Base-by-base conservation (phyloP, 1,139 yeast species). In the Meyerozyma guilliermondii region DNA sequence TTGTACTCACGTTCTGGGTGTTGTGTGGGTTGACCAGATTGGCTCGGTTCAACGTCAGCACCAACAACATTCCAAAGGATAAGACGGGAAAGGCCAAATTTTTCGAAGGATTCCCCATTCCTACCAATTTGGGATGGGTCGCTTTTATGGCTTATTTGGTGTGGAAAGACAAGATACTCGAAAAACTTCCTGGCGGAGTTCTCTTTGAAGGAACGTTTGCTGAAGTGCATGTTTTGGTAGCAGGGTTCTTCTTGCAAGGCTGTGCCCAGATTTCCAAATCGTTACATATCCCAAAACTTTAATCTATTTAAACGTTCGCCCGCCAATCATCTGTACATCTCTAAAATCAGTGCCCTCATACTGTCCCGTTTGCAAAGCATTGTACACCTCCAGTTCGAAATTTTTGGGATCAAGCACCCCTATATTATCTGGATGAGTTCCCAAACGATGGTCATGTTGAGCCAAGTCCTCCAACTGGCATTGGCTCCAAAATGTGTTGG, bases 61-160 rank as follows among this genome's bases (percentile, higher is more conserved):
- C 94, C 4, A 84, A 92, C 44, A 87, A 87, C 52, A 79, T 94
- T 48, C 98, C 98, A 41, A 89, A 89, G 67, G 97, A 91, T 60
- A 74, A 76, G 45, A 62, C 75, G 16, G 96, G 96, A 24, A 89
- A 89, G 65, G 80, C 91, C 17, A 78, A 83, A 58, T 78, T 74
- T 54, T 92, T 92, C 62, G 98, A 92, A 69, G 98, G 98, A 9
- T 78, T 92, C 41, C 98, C 98, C 13, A 88, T 92, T 54, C 98
- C 98, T 44, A 82, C 95, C 5, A 84, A 95, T 39, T 72, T 92
- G 52, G 67, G 77, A 41, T 75, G 92, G 62, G 96, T 92, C 22
- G 72, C 69, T 3, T 59, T 80, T 41, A 83, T 91, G 87, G 87
- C 89, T 22, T 68, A 65, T 46, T 74, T 82, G 47, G 85, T 81